phyloP scores from a whole-genome alignment of 306 rosid genomes.

The Cucurbita moschata region DNA sequence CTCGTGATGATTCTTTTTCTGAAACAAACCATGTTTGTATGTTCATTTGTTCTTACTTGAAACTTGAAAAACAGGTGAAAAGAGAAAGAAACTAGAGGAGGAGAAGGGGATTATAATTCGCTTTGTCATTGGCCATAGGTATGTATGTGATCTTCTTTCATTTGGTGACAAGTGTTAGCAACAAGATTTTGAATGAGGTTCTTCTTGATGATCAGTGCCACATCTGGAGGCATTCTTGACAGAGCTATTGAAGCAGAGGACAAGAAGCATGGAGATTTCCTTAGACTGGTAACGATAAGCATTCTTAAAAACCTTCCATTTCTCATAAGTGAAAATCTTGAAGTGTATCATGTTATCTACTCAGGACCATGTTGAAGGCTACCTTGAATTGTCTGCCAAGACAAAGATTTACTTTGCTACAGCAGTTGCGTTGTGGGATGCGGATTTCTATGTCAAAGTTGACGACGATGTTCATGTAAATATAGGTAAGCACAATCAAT shows the following conservation, averaged over 20 bases:
- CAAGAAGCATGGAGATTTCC: constrained; percentile 81
- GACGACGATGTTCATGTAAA: constrained; percentile 97
- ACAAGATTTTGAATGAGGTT: background rate
- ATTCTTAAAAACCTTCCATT: background rate
- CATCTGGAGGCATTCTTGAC: constrained; percentile 93
- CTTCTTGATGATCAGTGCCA: constrained; percentile 45
- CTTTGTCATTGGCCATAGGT: constrained; percentile 96
- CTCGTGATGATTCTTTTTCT: background rate
- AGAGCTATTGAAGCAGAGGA: constrained; percentile 98
- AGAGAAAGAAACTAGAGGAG: constrained; percentile 86
- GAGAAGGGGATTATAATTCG: constrained; percentile 91
- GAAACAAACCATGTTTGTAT: background rate
- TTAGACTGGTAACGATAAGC: constrained; percentile 65
- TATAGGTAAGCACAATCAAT: constrained; percentile 40
- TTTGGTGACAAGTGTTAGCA: background rate
- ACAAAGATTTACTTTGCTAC: constrained; percentile 80
- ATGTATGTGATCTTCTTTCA: background rate
- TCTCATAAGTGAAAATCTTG: background rate
- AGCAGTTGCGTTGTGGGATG: constrained; percentile 89
- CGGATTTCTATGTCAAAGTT: constrained; percentile 91
- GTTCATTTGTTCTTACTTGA: background rate
- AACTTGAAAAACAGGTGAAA: constrained; percentile 53
- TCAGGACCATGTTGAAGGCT: constrained; percentile 97
- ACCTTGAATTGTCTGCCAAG: constrained; percentile 93
- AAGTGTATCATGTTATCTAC: background rate